Evolutionary conservation across 2,329 filamentous ascomycete species (phyloP), one percentile per base, ranked within the genome.

Genomic region (Aspergillus versicolor): DNA sequence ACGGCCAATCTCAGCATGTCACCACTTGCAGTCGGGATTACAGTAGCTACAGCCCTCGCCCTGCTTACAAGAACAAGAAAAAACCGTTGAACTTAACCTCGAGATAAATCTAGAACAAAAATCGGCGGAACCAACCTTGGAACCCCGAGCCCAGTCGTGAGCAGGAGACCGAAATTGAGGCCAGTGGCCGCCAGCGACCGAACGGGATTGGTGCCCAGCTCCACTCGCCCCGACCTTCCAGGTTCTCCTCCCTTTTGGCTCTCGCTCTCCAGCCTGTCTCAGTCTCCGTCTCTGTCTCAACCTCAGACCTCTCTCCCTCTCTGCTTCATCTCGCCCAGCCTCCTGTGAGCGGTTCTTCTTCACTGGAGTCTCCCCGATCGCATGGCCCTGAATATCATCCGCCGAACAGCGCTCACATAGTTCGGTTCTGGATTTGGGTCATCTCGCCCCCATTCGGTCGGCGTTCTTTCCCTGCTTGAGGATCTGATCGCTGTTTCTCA

Each of bases 381-480:
- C 61, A 58, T 61, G 59, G 48, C 52, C 52, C 48, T 56, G 48
- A 46, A 45, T 49, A 57, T 32, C 52, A 24, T 46, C 22, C 38
- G 45, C 44, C 51, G 43, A 57, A 52, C 44, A 51, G 49, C 43
- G 15, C 42, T 56, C 15, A 40, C 45, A 52, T 49, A 48, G 38
- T 52, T 54, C 50, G 55, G 43, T 44, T 54, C 52, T 40, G 32
- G 48, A 44, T 53, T 48, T 54, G 45, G 44, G 21, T 34, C 47
- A 34, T 52, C 48, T 56, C 44, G 47, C 38, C 56, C 48, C 45
- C 41, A 40, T 40, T 48, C 43, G 32, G 44, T 49, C 51, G 32
- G 43, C 42, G 17, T 57, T 56, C 56, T 54, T 53, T 48, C 41
- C 56, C 48, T 48, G 40, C 50, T 37, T 30, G 27, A 30, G 27